These are phyloP conservation scores for Astrephomene gubernaculifera DNA, from an alignment of 139 green algal genomes.

Conservation along the genomic window DNA sequence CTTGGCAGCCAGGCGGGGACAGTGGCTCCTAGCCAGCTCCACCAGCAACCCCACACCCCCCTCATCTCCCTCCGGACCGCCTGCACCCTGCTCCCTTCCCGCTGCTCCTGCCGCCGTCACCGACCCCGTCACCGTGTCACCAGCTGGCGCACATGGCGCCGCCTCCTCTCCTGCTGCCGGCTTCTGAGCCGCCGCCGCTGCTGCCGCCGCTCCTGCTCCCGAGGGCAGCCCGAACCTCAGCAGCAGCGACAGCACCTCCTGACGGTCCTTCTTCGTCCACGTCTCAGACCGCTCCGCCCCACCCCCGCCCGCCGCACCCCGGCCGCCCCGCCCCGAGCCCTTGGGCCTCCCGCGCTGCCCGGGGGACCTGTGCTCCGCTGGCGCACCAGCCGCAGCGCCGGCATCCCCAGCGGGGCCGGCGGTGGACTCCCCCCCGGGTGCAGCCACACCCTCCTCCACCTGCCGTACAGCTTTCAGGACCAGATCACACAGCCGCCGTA, in stretches of 20 bases:
- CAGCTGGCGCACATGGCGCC: background rate
- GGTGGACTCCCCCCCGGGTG: background rate
- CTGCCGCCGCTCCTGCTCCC: background rate
- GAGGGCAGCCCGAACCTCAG: constrained; percentile 30
- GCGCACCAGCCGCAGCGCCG: background rate
- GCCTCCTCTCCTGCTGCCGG: background rate
- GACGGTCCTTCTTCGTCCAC: constrained; percentile 28
- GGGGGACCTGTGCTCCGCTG: too few species aligned
- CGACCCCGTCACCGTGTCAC: background rate
- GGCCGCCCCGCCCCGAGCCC: background rate
- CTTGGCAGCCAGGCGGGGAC: constrained; percentile 21
- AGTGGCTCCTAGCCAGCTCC: background rate
- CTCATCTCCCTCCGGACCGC: background rate
- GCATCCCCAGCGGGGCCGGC: background rate
- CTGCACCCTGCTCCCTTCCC: background rate
- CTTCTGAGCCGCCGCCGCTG: background rate
- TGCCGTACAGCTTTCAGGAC: background rate
- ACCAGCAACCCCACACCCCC: background rate
- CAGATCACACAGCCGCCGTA: constrained; percentile 14
- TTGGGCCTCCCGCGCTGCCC: background rate
- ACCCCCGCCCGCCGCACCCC: background rate
- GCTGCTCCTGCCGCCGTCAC: background rate
- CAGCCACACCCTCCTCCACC: background rate
- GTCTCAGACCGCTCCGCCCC: background rate
- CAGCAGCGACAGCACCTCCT: constrained; percentile 21